Evolutionary conservation across 1,284 basidiomycete genomes (phyloP).

Genomic region (Flammula alnicola): DNA sequence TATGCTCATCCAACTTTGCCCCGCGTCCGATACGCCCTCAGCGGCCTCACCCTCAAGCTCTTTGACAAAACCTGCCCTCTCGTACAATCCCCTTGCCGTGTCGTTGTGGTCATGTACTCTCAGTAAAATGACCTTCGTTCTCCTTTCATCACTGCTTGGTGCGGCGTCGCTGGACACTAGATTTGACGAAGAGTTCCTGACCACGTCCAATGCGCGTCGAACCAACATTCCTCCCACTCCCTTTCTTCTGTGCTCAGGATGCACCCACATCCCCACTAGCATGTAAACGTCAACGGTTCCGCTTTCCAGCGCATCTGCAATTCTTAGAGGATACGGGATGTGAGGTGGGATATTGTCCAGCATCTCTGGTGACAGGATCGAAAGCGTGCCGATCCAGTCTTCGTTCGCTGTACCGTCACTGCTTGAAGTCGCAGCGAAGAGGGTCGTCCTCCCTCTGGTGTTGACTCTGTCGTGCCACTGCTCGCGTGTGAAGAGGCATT

Average conservation of each 20-base stretch:
- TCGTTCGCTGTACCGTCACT: background rate
- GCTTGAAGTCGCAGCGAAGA: background rate
- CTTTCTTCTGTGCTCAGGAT: conserved; percentile 4
- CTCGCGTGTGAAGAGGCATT: conserved; percentile 1
- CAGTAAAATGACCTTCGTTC: conserved; percentile 5
- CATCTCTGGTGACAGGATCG: conserved; percentile 11
- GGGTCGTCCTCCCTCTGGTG: conserved; percentile 6
- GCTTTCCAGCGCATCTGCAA: background rate
- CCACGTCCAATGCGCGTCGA: conserved; percentile 3
- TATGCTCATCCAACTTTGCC: too few relatives aligned
- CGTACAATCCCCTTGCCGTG: conserved; percentile 8
- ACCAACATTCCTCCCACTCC: conserved; percentile 13
- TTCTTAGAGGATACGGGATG: background rate
- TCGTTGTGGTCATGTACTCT: conserved; percentile 8
- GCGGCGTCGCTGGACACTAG: too few relatives aligned
- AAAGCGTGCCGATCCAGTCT: conserved; percentile 17
- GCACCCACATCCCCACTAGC: conserved; percentile 20
- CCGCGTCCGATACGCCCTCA: background rate
- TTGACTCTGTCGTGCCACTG: conserved; percentile 11
- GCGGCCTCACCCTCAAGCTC: background rate
- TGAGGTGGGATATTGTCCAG: background rate
- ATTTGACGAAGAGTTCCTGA: background rate
- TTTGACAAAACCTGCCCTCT: conserved; percentile 6
- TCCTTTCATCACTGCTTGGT: background rate
- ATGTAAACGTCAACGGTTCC: conserved; percentile 8